phyloP scores from a whole-genome alignment of 2,329 filamentous ascomycete genomes.

The Plenodomus biglobosus region DNA sequence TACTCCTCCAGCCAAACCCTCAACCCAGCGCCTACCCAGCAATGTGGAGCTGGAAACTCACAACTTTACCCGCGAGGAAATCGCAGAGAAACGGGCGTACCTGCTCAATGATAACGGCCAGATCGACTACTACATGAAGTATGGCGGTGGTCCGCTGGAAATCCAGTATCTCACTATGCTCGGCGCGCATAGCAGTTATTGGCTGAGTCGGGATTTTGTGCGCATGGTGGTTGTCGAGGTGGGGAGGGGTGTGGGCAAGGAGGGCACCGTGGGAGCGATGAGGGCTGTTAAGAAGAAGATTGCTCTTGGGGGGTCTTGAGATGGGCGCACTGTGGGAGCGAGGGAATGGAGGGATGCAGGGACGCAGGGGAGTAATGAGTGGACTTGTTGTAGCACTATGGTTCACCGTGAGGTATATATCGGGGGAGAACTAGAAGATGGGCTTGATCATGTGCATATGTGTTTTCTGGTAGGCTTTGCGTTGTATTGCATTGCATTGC shows the following conservation, averaged over 20 bases:
- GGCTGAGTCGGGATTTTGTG: slow-evolving; percentile 85
- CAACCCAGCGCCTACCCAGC: slow-evolving; percentile 46
- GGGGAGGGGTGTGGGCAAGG: slow-evolving; percentile 70
- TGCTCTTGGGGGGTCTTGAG: slow-evolving; percentile 10
- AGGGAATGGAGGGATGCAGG: background rate
- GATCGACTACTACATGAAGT: slow-evolving; percentile 84
- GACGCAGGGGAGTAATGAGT: background rate
- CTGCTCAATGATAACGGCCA: slow-evolving; percentile 95
- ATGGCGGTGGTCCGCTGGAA: slow-evolving; percentile 82
- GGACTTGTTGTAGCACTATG: no score
- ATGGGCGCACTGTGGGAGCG: no score
- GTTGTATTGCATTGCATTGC: no score
- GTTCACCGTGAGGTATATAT: no score
- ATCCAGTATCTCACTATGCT: slow-evolving; percentile 98
- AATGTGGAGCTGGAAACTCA: slow-evolving; percentile 90
- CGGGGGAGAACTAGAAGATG: no score
- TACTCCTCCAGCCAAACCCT: slow-evolving; percentile 31
- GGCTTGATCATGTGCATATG: no score
- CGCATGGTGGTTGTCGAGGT: slow-evolving; percentile 86
- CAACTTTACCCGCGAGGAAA: slow-evolving; percentile 88
- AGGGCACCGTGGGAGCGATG: slow-evolving; percentile 56
- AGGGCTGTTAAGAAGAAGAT: slow-evolving; percentile 57
- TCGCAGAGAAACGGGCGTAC: slow-evolving; percentile 84
- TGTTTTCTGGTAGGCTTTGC: no score
- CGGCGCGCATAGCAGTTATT: slow-evolving; percentile 92